These are phyloP conservation scores for Ostreobium quekettii DNA, from an alignment of 139 green algal genomes.

Conservation along the genomic window DNA sequence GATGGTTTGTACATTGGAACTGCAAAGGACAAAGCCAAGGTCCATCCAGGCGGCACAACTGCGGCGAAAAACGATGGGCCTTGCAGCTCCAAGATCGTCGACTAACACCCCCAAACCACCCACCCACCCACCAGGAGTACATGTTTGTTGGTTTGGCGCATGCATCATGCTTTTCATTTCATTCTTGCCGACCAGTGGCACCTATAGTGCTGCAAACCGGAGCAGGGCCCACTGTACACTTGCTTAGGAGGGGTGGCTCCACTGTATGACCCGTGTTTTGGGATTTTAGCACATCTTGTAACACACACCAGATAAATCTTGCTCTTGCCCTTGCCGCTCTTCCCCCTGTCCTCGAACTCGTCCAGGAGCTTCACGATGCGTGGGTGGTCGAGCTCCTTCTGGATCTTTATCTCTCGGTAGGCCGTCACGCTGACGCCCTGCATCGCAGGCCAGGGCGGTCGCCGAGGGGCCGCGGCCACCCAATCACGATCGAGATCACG, in stretches of 20 bases:
- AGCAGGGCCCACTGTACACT: background rate
- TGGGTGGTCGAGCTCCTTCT: slow-evolving; percentile 66
- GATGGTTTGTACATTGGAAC: too few species aligned
- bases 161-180: background rate
- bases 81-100: too few species aligned
- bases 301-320: slow-evolving; percentile 44
- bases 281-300: background rate
- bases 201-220: background rate
- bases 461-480: background rate
- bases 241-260: background rate
- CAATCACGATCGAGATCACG: background rate
- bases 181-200: background rate
- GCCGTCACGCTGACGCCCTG: slow-evolving; percentile 82
- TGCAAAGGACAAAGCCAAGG: too few species aligned
- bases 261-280: background rate
- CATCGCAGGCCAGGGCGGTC: background rate
- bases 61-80: too few species aligned
- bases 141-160: too few species aligned
- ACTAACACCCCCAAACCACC: too few species aligned
- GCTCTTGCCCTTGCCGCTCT: too few species aligned
- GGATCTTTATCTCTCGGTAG: slow-evolving; percentile 83
- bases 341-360: slow-evolving; percentile 64
- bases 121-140: too few species aligned
- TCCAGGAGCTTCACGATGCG: slow-evolving; percentile 71
- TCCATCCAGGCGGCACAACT: too few species aligned